A percentile compares a stretch with the other conserved stretches of the same genome.
Conservation (phyloP, 2,329 filamentous ascomycete species). For the Ascochyta koolunga region DNA sequence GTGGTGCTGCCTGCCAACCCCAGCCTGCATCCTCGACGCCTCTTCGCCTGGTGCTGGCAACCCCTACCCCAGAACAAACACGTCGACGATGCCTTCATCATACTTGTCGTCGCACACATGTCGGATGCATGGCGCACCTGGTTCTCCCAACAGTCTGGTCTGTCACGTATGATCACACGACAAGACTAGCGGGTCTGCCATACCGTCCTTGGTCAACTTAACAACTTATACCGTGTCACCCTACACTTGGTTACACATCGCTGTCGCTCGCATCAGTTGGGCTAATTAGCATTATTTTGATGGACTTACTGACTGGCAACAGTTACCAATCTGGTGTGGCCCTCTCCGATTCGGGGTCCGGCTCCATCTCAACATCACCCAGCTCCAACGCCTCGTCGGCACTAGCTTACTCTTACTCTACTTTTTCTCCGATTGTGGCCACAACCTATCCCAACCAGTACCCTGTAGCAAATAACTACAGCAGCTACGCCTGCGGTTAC, state of each 20-base stretch:
- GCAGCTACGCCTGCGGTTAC: constrained; percentile 46
- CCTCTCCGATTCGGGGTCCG: constrained; percentile 62
- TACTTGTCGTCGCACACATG: constrained; percentile 46
- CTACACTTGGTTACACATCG: constrained; percentile 48
- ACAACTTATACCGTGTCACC: constrained; percentile 50
- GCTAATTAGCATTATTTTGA: constrained; percentile 37
- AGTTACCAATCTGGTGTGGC: constrained; percentile 59
- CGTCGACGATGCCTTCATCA: constrained; percentile 47
- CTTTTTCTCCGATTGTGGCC: constrained; percentile 38
- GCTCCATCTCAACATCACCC: constrained; percentile 60
- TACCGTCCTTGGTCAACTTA: constrained; percentile 44
- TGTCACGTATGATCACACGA: constrained; percentile 55
- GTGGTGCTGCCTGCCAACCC: constrained; percentile 48
- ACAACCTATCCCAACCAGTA: constrained; percentile 46
- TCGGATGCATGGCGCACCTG: constrained; percentile 47
- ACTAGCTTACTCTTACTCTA: constrained; percentile 52
- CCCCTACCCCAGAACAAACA: constrained; percentile 50
- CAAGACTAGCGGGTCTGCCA: constrained; percentile 47
- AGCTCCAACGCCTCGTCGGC: constrained; percentile 58
- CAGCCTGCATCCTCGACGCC: constrained; percentile 45
- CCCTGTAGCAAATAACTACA: constrained; percentile 44
- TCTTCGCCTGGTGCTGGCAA: constrained; percentile 46
- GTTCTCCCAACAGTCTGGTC: constrained; percentile 47
- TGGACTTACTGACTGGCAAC: constrained; percentile 45
- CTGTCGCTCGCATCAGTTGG: constrained; percentile 42